Percentiles rank a stretch among this genome's conserved stretches.
These are phyloP conservation scores for Penicillium steckii DNA, from an alignment of 495 filamentous ascomycete species.

Conservation along the genomic window DNA sequence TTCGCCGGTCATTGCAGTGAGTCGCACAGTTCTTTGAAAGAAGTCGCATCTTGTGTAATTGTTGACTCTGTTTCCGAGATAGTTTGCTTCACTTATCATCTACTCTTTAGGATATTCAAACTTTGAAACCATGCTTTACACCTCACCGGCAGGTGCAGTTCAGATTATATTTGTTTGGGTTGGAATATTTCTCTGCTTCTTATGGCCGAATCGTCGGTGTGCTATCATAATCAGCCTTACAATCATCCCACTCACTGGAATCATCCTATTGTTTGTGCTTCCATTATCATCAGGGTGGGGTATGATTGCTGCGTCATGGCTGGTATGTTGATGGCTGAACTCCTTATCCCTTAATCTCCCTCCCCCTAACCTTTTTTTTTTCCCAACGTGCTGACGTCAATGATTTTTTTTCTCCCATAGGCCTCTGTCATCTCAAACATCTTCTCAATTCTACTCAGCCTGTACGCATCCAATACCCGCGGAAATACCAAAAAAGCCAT, in stretches of 20 bases:
- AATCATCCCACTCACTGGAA: not conserved
- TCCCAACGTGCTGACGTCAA: not conserved
- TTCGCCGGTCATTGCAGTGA: not conserved
- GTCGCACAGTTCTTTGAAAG: not conserved
- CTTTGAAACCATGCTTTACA: not conserved
- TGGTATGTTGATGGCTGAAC: not conserved
- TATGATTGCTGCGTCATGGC: not conserved
- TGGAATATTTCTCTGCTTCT: not conserved
- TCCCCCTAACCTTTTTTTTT: not conserved
- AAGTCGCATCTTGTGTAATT: not conserved
- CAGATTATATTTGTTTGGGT: not conserved
- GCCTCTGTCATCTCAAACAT: not conserved
- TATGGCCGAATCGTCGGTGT: not conserved
- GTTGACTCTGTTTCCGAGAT: not conserved
- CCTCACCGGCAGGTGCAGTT: not conserved
- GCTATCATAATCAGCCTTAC: not conserved
- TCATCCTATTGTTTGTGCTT: not conserved
- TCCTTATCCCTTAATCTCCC: not conserved
- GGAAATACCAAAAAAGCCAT: not conserved
- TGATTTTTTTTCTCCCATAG: not conserved
- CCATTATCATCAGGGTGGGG: not conserved
- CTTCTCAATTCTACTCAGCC: not conserved
- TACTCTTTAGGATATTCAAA: not conserved
- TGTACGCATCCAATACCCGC: not conserved
- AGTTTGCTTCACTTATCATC: not conserved